Base-by-base conservation (phyloP, 164 flowering plant genomes). In the Tetrastigma voinierianum region DNA sequence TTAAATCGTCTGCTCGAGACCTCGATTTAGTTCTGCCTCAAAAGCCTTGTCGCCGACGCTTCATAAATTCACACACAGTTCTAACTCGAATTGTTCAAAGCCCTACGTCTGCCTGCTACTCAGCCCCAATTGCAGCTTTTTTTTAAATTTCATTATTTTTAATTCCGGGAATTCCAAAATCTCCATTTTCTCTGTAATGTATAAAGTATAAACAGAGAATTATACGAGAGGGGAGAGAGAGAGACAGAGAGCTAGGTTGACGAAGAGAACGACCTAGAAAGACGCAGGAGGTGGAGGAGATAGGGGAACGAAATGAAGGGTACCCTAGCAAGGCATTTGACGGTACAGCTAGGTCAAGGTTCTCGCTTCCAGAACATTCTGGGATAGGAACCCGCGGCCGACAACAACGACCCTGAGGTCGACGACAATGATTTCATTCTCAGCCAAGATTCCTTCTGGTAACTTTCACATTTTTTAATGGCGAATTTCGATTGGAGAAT, bases 381-480 rank as follows among this genome's bases (percentile, higher is more conserved):
- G 4, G 86, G 81, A 7, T 67, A 81, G 11, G 73, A 75, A 9
- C 57, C 61, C 10, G 64, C 45, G 9, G 47, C 3, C 5, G 70
- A 40, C 40, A 75, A 66, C 51, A 24, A 46, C 23, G 79, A 77
- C 23, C 67, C 44, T 23, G 69, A 56, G 61, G 71, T 52, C 9
- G 91, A 85, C 8, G 90, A 89, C 25, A 85, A 71, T 44, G 87
- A 85, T 74, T 86, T 74, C 81, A 93, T 93, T 48, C 97, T 90
- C 80, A 93, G 93, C 63, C 98, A 93, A 69, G 98, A 93, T 62
- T 93, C 91, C 78, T 93, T 93, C 83, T 93, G 98, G 98, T 93
- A 69, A 58, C 44, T 20, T 2, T 46, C 17, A 25, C 47, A 3
- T 17, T 51, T 16, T 20, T 60, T 16, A 10, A 2, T 18, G 7